phyloP scores from a whole-genome alignment of 345 rosid genomes.

The Citrus hindsii region DNA sequence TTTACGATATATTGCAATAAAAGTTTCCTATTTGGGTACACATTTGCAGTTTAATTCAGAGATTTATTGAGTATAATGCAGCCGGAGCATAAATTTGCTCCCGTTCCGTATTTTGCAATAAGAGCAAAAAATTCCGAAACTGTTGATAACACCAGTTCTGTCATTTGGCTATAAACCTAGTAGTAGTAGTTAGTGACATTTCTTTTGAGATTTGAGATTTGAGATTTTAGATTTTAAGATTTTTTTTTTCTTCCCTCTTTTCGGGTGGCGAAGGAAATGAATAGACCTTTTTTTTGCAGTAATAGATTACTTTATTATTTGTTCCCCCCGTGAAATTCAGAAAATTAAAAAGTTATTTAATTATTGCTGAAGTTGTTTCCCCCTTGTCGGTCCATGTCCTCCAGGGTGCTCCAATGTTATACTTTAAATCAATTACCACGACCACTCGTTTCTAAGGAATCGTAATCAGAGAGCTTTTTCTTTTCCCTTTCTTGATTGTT shows the following conservation, averaged over 20 bases:
- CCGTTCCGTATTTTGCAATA: too few relatives aligned
- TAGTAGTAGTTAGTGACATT: not conserved
- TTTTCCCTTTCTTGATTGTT: not conserved
- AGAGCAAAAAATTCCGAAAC: too few relatives aligned
- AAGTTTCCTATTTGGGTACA: too few relatives aligned
- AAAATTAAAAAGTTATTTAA: not conserved
- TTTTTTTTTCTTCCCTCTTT: not conserved
- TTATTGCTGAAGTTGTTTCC: conserved; percentile 15
- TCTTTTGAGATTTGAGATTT: conserved; percentile 22
- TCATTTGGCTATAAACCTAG: not conserved
- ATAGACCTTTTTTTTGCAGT: not conserved
- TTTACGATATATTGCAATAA: too few relatives aligned
- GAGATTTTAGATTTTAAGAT: conserved; percentile 8
- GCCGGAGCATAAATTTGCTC: too few relatives aligned
- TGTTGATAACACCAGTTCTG: too few relatives aligned
- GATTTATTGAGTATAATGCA: too few relatives aligned
- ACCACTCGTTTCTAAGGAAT: conserved; percentile 28
- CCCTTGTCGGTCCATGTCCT: conserved; percentile 32
- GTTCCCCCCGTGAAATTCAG: not conserved
- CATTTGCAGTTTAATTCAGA: too few relatives aligned
- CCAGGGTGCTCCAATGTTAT: conserved; percentile 2
- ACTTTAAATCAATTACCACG: not conserved
- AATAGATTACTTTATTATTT: not conserved
- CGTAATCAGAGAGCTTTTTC: conserved; percentile 2
- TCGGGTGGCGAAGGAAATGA: not conserved